Evolutionary conservation across 768 basidiomycete species (phyloP).

Genomic region (Russula griseocarnosa): DNA sequence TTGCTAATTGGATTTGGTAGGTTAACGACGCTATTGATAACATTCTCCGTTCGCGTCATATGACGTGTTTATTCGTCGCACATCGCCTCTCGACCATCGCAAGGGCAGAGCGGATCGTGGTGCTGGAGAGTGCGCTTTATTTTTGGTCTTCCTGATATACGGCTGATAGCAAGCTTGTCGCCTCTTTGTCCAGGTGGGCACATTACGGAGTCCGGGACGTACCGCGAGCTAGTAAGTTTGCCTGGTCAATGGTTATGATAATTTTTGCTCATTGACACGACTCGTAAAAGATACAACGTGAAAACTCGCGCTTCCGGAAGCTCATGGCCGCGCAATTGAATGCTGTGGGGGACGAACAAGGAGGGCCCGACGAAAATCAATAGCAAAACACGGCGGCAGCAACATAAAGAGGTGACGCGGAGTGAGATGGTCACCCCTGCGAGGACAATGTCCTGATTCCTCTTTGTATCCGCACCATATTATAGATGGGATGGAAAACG

Average conservation of each 20-base stretch:
- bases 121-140: conserved; percentile 65
- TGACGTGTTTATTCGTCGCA: conserved; percentile 86
- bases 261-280: not conserved
- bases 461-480: not conserved
- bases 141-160: not conserved
- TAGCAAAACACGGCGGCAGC: not conserved
- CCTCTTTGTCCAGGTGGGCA: conserved; percentile 51
- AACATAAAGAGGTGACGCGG: not conserved
- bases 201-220: conserved; percentile 80
- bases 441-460: not conserved
- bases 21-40: conserved; percentile 90
- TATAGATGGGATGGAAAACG: not conserved
- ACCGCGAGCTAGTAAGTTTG: conserved; percentile 58
- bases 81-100: conserved; percentile 89
- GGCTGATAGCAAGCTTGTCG: not conserved
- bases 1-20: conserved; percentile 34
- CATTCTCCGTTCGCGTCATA: conserved; percentile 71
- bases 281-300: conserved; percentile 49
- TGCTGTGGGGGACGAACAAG: conserved; percentile 36
- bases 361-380: not conserved
- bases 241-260: not conserved
- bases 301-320: conserved; percentile 74
- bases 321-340: conserved; percentile 89
- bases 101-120: conserved; percentile 83
- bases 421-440: not conserved